Base-by-base conservation (phyloP, 441 rosid species). In the Dalechampia spathulata region DNA sequence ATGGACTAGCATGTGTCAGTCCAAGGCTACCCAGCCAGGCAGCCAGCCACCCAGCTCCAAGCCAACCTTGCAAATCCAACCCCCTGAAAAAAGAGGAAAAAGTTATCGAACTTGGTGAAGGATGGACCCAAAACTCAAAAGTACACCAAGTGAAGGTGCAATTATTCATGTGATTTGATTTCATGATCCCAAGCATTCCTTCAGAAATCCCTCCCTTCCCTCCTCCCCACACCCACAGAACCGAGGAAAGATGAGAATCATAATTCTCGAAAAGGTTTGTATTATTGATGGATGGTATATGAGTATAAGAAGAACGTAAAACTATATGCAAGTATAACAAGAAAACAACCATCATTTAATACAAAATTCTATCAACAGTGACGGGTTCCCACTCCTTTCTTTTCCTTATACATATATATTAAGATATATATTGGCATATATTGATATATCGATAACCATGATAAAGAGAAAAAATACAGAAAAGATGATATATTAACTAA, bases 91-190 rank as follows among this genome's bases (percentile, higher is more conserved):
- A n/a, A n/a, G 54, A 52, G 39, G 9, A 52, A 65, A 72, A 71
- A 9, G 16, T 69, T 58, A 75, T 77, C 70, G 71, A 78, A 66
- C 63, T 63, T 26, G 27, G 63, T 20, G 58, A 57, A 19, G 52
- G 81, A 86, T 79, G 80, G 67, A 83, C 78, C 80, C 78, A 75
- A 80, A 84, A 86, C 85, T 70, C 78, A 49, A 75, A 79, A n/a
- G 78, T 84, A 83, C 82, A 69, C 44, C n/a, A 55, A 66, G 67
- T n/a, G 63, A 40, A 72, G 86, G 69, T 73, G 83, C 88, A 83
- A 89, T 83, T 82, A 86, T 81, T 89, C 81, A 72, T 76, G 71
- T 81, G 83, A 69, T 82, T 76, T 66, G 76, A 74, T 80, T 75
- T 81, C n/a, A n/a, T n/a, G n/a, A n/a, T 82, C 77, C 76, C 56